phyloP scores from a whole-genome alignment of 352 stramenopile species.

The Phytophthora podocarpi region DNA sequence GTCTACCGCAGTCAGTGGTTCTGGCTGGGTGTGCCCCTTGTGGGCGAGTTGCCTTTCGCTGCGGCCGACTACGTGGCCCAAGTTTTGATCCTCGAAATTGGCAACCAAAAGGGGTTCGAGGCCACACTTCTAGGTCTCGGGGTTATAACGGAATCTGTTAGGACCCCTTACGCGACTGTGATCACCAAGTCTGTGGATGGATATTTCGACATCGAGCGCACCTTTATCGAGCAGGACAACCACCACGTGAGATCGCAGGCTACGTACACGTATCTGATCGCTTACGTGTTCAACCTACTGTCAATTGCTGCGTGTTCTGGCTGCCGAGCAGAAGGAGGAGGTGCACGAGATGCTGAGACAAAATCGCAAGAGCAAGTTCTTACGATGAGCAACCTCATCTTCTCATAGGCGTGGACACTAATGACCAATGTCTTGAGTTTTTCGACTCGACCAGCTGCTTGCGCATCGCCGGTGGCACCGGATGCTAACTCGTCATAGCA shows the following conservation, averaged over 20 bases:
- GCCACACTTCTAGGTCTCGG: slow-evolving; percentile 46
- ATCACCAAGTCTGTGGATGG: slow-evolving; percentile 57
- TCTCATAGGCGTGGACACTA: slow-evolving; percentile 51
- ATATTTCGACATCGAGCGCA: slow-evolving; percentile 54
- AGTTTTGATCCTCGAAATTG: slow-evolving; percentile 52
- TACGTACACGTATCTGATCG: slow-evolving; percentile 53
- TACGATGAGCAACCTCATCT: slow-evolving; percentile 39
- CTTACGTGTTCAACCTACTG: slow-evolving; percentile 49
- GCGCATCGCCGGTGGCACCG: slow-evolving; percentile 51
- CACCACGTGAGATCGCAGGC: slow-evolving; percentile 47
- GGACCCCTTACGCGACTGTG: slow-evolving; percentile 46
- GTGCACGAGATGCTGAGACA: slow-evolving; percentile 39
- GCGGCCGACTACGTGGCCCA: slow-evolving; percentile 37
- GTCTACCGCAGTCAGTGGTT: slow-evolving; percentile 65
- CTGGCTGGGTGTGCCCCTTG: slow-evolving; percentile 53
- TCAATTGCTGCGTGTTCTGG: slow-evolving; percentile 45
- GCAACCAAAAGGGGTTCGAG: slow-evolving; percentile 45
- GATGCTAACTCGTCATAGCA: slow-evolving; percentile 35
- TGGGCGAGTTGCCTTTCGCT: slow-evolving; percentile 41
- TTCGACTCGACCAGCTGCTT: slow-evolving; percentile 57
- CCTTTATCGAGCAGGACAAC: slow-evolving; percentile 39
- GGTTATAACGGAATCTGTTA: slow-evolving; percentile 40
- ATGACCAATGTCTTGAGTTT: slow-evolving; percentile 69
- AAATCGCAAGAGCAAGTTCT: slow-evolving; percentile 42
- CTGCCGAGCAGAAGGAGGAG: slow-evolving; percentile 58